phyloP scores from a whole-genome alignment of 2,329 filamentous ascomycete species.

The Diaporthe citrichinensis region DNA sequence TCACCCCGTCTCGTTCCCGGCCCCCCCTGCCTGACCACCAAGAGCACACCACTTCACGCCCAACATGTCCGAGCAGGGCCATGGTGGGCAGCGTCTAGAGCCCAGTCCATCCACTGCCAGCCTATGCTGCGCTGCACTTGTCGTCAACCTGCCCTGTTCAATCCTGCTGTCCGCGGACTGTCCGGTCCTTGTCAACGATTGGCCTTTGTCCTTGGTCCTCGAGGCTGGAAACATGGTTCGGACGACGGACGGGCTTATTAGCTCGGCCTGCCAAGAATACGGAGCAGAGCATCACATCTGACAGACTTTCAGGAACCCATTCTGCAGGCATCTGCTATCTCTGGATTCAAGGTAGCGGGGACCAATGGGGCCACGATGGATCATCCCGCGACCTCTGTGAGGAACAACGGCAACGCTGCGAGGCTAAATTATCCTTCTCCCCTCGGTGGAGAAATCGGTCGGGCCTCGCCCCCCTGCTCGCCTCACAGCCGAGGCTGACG shows the following conservation, averaged over 20 bases:
- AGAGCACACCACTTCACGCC: neutral
- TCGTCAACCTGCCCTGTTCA: neutral
- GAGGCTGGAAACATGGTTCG: conserved; percentile 26
- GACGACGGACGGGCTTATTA: conserved; percentile 28
- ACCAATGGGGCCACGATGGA: conserved; percentile 27
- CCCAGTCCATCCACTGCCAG: neutral
- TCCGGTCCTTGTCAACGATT: conserved; percentile 5
- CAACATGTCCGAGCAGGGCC: neutral
- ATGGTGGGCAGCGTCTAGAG: neutral
- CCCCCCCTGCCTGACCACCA: conserved; percentile 14
- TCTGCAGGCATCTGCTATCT: conserved; percentile 31
- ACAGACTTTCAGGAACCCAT: conserved; percentile 26
- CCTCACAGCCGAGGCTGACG: conserved; percentile 34
- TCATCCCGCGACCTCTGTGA: conserved; percentile 30
- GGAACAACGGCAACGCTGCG: conserved; percentile 31
- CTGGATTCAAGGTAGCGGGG: conserved; percentile 22
- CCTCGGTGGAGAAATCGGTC: conserved; percentile 27
- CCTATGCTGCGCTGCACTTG: neutral
- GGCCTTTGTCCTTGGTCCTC: conserved; percentile 4
- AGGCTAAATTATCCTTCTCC: conserved; percentile 32
- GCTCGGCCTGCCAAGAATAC: conserved; percentile 34
- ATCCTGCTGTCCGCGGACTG: neutral
- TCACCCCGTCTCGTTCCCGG: neutral
- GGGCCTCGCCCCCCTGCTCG: conserved; percentile 27
- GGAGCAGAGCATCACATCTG: conserved; percentile 29